These are phyloP conservation scores for Parachaetomium inaequale DNA, from an alignment of 495 filamentous ascomycete genomes.

Conservation along the genomic window DNA sequence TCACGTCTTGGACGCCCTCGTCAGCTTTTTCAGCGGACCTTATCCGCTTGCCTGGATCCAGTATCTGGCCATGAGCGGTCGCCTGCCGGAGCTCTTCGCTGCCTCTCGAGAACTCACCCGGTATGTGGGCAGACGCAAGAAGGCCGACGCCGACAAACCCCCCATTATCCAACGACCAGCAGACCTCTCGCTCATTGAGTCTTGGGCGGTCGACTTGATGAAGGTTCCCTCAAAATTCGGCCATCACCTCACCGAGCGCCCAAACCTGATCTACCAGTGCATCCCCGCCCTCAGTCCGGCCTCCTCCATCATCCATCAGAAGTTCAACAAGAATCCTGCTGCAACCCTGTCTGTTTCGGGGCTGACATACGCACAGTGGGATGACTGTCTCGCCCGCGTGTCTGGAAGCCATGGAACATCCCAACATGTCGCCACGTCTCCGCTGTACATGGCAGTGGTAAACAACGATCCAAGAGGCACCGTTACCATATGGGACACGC, in stretches of 20 bases:
- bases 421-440: not conserved
- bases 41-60: slow-evolving; percentile 17
- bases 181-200: not conserved
- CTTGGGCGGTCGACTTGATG: slow-evolving; percentile 14
- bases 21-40: slow-evolving; percentile 9
- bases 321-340: slow-evolving; percentile 6
- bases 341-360: slow-evolving; percentile 2
- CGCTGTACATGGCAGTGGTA: not conserved
- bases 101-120: not conserved
- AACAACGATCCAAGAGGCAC: not conserved
- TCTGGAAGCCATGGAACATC: not conserved
- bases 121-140: not conserved
- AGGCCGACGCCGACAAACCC: not conserved
- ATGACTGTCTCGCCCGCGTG: slow-evolving; percentile 10
- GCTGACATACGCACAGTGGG: not conserved
- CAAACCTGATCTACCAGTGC: slow-evolving; percentile 9
- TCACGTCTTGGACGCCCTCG: not conserved
- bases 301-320: slow-evolving; percentile 11
- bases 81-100: not conserved
- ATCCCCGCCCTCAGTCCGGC: slow-evolving; percentile 12
- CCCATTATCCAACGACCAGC: not conserved
- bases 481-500: slow-evolving; percentile 8
- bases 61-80: slow-evolving; percentile 16
- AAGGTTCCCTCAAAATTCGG: slow-evolving; percentile 10
- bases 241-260: not conserved